A percentile compares a stretch with the other conserved stretches of the same genome.
Conservation (phyloP, 495 filamentous ascomycete species). For the Penicillium daleae region DNA sequence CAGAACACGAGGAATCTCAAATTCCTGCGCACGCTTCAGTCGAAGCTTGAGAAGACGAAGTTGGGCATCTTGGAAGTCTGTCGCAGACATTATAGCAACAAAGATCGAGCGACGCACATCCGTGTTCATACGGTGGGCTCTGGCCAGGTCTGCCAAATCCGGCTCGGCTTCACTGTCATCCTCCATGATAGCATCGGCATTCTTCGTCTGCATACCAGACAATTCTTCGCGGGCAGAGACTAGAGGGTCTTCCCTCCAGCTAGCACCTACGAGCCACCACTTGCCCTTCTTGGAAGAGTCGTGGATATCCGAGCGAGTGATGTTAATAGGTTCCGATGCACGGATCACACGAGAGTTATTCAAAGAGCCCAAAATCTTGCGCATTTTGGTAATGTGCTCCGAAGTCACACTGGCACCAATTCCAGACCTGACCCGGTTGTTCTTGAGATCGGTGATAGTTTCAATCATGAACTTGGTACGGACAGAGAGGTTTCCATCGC, state of each 20-base stretch:
- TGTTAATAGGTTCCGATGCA: constrained; percentile 78
- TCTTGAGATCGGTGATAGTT: constrained; percentile 89
- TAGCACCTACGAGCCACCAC: constrained; percentile 97
- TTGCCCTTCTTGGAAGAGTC: constrained; percentile 86
- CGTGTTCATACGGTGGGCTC: constrained; percentile 91
- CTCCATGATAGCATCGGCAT: constrained; percentile 21
- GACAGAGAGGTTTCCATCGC: constrained; percentile 74
- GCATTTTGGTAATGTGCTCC: constrained; percentile 84
- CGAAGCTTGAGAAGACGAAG: constrained; percentile 76
- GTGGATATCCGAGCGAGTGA: constrained; percentile 78
- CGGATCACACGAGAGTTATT: constrained; percentile 66
- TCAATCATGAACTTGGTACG: constrained; percentile 98
- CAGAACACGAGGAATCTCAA: constrained; percentile 85
- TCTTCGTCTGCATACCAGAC: constrained; percentile 21
- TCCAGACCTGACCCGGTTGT: constrained; percentile 84
- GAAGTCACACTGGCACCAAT: constrained; percentile 63
- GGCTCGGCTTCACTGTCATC: constrained; percentile 58
- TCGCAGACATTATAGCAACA: constrained; percentile 83
- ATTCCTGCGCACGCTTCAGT: constrained; percentile 82
- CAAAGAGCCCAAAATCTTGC: constrained; percentile 75
- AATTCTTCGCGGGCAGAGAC: constrained; percentile 45
- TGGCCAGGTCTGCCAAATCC: constrained; percentile 75
- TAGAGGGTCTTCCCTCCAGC: constrained; percentile 66
- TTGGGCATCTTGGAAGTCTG: constrained; percentile 83
- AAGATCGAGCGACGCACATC: constrained; percentile 92